Evolutionary conservation across 2,329 filamentous ascomycete genomes (phyloP), one percentile per base, ranked within the genome.

Genomic region (Dichotomopilus funicola): DNA sequence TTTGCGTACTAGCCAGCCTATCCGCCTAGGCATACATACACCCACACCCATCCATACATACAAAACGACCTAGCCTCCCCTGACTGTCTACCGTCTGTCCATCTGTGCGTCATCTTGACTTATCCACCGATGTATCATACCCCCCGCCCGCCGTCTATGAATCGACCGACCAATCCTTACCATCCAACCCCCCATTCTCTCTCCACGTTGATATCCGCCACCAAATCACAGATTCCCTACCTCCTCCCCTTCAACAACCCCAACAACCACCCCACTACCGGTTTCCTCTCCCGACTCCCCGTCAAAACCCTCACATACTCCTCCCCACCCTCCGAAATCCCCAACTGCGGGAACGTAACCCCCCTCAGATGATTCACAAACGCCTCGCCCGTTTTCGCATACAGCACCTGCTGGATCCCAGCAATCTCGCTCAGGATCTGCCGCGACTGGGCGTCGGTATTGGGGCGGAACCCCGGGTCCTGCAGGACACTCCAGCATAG

Each of bases 401-500:
- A 92, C 59, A 99, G 94, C 38, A 82, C 86, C 72, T 94, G 90
- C 71, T 99, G 91, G 57, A 99, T 73, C 2, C 80, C 82, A 2
- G 91, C 91, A 59, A 95, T 90, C 74, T 99, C 94, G 54, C 84
- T 85, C 41, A 99, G 80, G 1, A 96, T 88, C 70, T 91, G 87
- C 68, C 88, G 88, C 37, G 88, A 88, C 73, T 96, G 91, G 1
- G 91, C 91, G 68, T 99, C 94, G 53, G 75, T 73, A 60, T 85
- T 85, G 1, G 89, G 83, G 61, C 87, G 87, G 78, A 97, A 96
- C 19, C 80, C 80, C 5, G 87, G 78, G 45, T 91, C 87, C 41
- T 83, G 83, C 38, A 95, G 83, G 6, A 97, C 85, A 42, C 89
- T 87, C 94, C 94, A 99, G 69, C 88, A 91, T 6, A 95, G 79